Evolutionary conservation across 371 early-diverging fungal genomes (phyloP).

Genomic region (Rhizomucor pusillus): DNA sequence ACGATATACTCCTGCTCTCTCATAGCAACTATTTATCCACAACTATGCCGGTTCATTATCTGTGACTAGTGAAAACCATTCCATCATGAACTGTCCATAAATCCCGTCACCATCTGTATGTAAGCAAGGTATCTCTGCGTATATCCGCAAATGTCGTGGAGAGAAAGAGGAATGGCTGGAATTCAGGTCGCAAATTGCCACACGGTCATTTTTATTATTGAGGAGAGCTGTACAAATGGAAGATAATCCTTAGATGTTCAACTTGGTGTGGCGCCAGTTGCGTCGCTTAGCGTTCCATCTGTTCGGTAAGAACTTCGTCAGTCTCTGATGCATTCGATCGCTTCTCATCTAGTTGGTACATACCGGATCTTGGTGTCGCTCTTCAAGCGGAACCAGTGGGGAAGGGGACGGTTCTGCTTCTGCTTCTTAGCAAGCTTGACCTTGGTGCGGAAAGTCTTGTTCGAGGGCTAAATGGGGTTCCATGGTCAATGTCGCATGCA

Average conservation of each 20-base stretch:
- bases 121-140: too few species aligned
- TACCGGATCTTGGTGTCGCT: conserved; percentile 89
- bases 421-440: conserved; percentile 94
- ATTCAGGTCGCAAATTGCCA: too few species aligned
- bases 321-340: neutral
- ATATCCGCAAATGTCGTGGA: too few species aligned
- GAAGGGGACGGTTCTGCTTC: conserved; percentile 96
- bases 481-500: conserved; percentile 1
- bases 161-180: too few species aligned
- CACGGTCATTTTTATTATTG: neutral
- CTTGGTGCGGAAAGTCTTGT: conserved; percentile 94
- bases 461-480: conserved; percentile 63
- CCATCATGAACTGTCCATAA: too few species aligned
- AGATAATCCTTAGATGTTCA: conserved; percentile 68
- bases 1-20: too few species aligned
- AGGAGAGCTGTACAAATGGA: neutral
- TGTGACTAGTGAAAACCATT: too few species aligned
- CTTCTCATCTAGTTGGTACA: neutral
- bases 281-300: conserved; percentile 97
- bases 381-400: conserved; percentile 93
- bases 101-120: too few species aligned
- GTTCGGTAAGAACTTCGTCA: neutral
- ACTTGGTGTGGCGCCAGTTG: conserved; percentile 97
- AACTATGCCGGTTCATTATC: too few species aligned
- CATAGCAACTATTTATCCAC: too few species aligned